Base-by-base conservation (phyloP, 768 basidiomycete species). In the Tubosaeta sp. region DNA sequence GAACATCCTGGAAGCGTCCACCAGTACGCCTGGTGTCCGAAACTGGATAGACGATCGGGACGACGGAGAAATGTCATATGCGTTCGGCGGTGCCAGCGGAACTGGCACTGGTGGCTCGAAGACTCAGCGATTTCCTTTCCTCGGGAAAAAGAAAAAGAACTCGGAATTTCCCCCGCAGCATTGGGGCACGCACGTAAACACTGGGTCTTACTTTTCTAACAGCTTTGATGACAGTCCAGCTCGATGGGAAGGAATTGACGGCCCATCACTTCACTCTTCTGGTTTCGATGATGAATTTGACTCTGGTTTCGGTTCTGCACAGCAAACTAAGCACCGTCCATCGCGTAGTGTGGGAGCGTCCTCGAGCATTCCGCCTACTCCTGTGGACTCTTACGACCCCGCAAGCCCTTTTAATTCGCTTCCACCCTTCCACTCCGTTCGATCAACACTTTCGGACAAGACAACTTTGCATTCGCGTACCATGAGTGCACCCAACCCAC, bases 1-100 rank as follows among this genome's bases (percentile, higher is more conserved):
- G 53, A 78, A 81, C 50, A 85, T 86, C 2, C 74, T 99, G 35
- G 83, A 91, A 46, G 66, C 77, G 10, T 85, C 85, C 57, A 87
- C 86, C 3, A 82, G 86, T 19, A 65, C 85, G 61, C 86, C 89
- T 0, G 85, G 83, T 14, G 78, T 74, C 48, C 76, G 82, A 25
- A 72, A 72, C 45, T 95, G 91, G 91, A 67, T 89, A 1, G 59
- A 76, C 17, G 81, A 90, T 51, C 74, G 76, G 33, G 64, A 64
- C 10, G 65, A 64, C 41, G 69, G 63, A 19, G 67, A 69, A 13
- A 51, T 63, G 10, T 71, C 72, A 10, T 91, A 92, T 67, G 76
- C 74, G 14, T 92, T 92, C 54, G 72, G 54, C 8, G 33, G 48
- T 27, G 13, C 51, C 8, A 38, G 56, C 34, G 43, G 17, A 26